Conservation (phyloP, 2,329 filamentous ascomycete genomes). For the Fusarium sp. region DNA sequence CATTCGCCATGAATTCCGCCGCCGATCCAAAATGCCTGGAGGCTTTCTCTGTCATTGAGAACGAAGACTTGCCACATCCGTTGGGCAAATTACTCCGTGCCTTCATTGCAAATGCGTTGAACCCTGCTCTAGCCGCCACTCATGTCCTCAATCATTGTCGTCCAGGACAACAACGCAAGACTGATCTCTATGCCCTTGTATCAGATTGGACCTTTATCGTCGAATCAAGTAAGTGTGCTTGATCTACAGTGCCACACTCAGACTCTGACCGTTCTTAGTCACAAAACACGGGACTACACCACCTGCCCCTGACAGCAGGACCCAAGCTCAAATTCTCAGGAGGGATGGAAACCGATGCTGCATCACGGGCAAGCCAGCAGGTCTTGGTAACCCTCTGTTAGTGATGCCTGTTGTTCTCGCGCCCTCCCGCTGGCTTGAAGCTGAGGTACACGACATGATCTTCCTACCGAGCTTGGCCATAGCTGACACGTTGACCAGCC, state of each 20-base stretch:
- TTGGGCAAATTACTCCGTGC: fast-evolving
- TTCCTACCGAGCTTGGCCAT: background rate
- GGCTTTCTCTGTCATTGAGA: background rate
- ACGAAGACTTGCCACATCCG: fast-evolving
- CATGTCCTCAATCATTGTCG: fast-evolving
- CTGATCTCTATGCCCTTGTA: fast-evolving
- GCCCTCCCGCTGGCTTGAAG: background rate
- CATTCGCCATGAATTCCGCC: background rate
- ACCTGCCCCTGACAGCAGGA: background rate
- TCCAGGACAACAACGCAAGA: fast-evolving
- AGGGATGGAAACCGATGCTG: background rate
- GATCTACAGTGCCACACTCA: fast-evolving
- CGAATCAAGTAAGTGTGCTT: fast-evolving
- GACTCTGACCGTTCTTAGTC: background rate
- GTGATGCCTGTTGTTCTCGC: background rate
- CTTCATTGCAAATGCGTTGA: fast-evolving
- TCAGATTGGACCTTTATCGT: background rate
- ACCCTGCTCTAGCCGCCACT: fast-evolving
- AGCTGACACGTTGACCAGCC: background rate
- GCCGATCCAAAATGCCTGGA: background rate
- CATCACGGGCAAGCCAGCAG: background rate
- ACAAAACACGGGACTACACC: background rate
- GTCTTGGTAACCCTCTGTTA: background rate
- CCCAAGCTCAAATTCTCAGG: background rate
- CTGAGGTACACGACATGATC: background rate